Conservation (phyloP, 305 asterid species). For the Ilex paraguariensis region DNA sequence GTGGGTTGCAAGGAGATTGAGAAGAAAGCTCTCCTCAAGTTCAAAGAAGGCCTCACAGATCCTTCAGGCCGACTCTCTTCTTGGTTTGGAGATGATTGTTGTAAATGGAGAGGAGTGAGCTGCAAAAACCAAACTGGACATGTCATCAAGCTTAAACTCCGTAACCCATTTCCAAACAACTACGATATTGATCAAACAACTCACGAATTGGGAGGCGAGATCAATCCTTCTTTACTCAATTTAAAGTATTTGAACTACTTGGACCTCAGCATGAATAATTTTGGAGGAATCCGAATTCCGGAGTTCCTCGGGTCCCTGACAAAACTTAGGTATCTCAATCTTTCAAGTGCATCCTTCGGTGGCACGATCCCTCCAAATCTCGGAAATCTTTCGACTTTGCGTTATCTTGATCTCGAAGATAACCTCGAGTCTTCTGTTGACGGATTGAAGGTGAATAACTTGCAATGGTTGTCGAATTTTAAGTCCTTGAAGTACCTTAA, state of each 20-base stretch:
- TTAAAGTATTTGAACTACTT: conserved; percentile 14
- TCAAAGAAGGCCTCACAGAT: no score
- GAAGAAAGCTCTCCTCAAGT: conserved; percentile 15
- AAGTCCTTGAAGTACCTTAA: background rate
- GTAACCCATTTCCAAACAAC: conserved; percentile 3
- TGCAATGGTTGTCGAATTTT: background rate
- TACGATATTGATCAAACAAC: conserved; percentile 1
- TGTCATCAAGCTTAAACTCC: conserved; percentile 20
- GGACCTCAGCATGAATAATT: conserved; percentile 24
- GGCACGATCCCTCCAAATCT: conserved; percentile 6
- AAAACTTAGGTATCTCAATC: conserved; percentile 20
- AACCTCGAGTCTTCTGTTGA: background rate
- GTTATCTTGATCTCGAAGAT: background rate
- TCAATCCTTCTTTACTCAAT: conserved; percentile 17
- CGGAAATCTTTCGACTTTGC: background rate
- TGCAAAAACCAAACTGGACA: conserved; percentile 16
- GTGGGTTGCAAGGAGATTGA: conserved; percentile 12
- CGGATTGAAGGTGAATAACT: background rate
- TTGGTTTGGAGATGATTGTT: conserved; percentile 32
- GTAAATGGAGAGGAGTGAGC: conserved; percentile 25
- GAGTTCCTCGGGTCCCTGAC: conserved; percentile 18
- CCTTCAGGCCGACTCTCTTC: conserved; percentile 1
- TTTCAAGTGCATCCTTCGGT: conserved; percentile 18
- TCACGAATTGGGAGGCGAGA: conserved; percentile 14
- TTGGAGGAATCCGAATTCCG: conserved; percentile 20